Conservation (phyloP, 106 monocot genomes). For the Allium fistulosum region DNA sequence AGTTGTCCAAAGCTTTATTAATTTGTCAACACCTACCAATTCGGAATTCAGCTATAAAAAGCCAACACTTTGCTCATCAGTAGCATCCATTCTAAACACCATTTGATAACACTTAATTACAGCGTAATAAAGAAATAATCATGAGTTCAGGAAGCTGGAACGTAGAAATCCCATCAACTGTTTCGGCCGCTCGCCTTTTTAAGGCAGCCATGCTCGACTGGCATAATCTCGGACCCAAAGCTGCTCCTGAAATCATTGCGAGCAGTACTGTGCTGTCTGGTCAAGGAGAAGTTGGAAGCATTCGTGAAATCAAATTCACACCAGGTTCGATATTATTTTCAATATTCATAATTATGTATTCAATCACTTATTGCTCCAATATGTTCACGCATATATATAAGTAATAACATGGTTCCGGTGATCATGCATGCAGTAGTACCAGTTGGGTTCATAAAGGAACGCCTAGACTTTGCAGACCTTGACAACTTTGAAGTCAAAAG, state of each 20-base stretch:
- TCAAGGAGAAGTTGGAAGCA: conserved; percentile 13
- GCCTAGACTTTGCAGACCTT: neutral
- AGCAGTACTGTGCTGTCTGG: conserved; percentile 8
- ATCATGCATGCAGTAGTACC: neutral
- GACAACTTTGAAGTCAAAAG: neutral
- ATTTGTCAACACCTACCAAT: no score
- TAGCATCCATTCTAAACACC: no score
- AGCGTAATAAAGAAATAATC: neutral
- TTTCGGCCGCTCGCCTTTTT: conserved; percentile 24
- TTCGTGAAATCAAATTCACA: conserved; percentile 31
- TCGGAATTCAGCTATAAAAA: no score
- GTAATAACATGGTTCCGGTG: neutral
- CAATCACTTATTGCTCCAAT: neutral
- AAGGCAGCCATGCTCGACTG: conserved; percentile 26
- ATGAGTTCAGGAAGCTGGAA: conserved; percentile 2
- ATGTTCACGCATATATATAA: neutral
- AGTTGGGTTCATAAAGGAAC: neutral
- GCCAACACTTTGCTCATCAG: no score
- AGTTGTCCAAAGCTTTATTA: no score
- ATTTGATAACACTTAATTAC: no score
- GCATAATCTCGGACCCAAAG: conserved; percentile 41
- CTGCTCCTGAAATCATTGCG: conserved; percentile 17
- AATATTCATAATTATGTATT: neutral
- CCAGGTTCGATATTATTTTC: conserved; percentile 2
- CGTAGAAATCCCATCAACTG: conserved; percentile 21